Percentiles rank a stretch among this genome's conserved stretches.
These are phyloP conservation scores for Gentiana straminea DNA, from an alignment of 257 asterid genomes.

Conservation along the genomic window DNA sequence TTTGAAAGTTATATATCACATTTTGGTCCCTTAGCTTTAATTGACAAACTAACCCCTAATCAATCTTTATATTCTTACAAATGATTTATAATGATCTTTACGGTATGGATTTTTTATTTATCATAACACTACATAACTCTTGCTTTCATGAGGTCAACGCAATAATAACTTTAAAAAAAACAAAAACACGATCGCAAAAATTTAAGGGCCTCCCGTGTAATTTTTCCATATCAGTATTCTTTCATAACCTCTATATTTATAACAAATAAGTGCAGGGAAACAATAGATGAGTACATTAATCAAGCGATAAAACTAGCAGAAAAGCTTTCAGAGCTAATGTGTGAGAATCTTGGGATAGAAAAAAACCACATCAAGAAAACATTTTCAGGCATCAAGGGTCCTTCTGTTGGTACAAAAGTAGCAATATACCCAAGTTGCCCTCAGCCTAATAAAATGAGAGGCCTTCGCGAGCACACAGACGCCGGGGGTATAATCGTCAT, in stretches of 20 bases:
- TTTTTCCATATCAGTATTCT: too few relatives aligned
- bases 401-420: slow-evolving; percentile 69
- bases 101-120: too few relatives aligned
- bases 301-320: slow-evolving; percentile 59
- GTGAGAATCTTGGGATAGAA: slow-evolving; percentile 63
- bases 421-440: slow-evolving; percentile 77
- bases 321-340: slow-evolving; percentile 56
- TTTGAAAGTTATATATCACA: too few relatives aligned
- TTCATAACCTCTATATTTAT: neutral
- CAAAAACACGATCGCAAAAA: too few relatives aligned
- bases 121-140: too few relatives aligned
- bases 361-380: slow-evolving; percentile 49
- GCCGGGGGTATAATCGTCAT: slow-evolving; percentile 85
- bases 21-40: too few relatives aligned
- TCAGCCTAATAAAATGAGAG: slow-evolving; percentile 54
- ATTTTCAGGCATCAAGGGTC: slow-evolving; percentile 55
- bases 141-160: too few relatives aligned
- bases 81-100: too few relatives aligned
- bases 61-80: too few relatives aligned
- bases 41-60: too few relatives aligned
- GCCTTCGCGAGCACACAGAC: slow-evolving; percentile 87
- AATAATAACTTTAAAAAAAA: too few relatives aligned
- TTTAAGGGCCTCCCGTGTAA: too few relatives aligned
- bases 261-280: slow-evolving; percentile 29
- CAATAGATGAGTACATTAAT: slow-evolving; percentile 57